Percentiles rank a stretch among this genome's conserved stretches.
These are phyloP conservation scores for Aeschynomene evenia DNA, from an alignment of 306 rosid genomes.

Conservation along the genomic window DNA sequence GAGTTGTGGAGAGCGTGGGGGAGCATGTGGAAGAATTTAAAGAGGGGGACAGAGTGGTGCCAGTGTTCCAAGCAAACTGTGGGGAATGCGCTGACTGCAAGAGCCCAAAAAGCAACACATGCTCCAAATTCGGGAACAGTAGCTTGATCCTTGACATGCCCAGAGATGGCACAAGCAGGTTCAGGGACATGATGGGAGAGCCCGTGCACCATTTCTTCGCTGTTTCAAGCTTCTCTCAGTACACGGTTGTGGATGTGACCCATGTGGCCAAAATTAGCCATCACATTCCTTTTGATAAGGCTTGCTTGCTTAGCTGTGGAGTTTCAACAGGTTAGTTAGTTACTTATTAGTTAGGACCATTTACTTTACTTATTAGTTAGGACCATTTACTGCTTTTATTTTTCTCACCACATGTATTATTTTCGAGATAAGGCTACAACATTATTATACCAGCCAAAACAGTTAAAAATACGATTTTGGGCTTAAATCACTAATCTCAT, in stretches of 20 bases:
- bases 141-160: slow-evolving; percentile 34
- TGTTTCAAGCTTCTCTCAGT: slow-evolving; percentile 65
- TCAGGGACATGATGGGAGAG: slow-evolving; percentile 53
- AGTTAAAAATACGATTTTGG: too few species aligned
- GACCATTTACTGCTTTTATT: too few species aligned
- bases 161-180: slow-evolving; percentile 57
- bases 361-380: too few species aligned
- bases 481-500: too few species aligned
- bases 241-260: slow-evolving; percentile 56
- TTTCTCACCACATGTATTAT: too few species aligned
- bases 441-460: too few species aligned
- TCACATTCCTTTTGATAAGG: slow-evolving; percentile 44
- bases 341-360: too few species aligned
- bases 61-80: slow-evolving; percentile 54
- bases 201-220: slow-evolving; percentile 40
- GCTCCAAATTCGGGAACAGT: slow-evolving; percentile 22
- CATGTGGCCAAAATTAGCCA: slow-evolving; percentile 51
- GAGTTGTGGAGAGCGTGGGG: slow-evolving; percentile 65
- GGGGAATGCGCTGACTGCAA: slow-evolving; percentile 59
- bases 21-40: slow-evolving; percentile 56
- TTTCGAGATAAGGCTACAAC: too few species aligned
- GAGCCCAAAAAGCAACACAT: slow-evolving; percentile 48
- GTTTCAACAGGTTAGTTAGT: slow-evolving; percentile 67
- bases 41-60: slow-evolving; percentile 58
- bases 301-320: slow-evolving; percentile 67